Percentiles rank a stretch among this genome's conserved stretches.
These are phyloP conservation scores for Nannizziopsis barbatae DNA, from an alignment of 2,329 filamentous ascomycete species.

Conservation along the genomic window DNA sequence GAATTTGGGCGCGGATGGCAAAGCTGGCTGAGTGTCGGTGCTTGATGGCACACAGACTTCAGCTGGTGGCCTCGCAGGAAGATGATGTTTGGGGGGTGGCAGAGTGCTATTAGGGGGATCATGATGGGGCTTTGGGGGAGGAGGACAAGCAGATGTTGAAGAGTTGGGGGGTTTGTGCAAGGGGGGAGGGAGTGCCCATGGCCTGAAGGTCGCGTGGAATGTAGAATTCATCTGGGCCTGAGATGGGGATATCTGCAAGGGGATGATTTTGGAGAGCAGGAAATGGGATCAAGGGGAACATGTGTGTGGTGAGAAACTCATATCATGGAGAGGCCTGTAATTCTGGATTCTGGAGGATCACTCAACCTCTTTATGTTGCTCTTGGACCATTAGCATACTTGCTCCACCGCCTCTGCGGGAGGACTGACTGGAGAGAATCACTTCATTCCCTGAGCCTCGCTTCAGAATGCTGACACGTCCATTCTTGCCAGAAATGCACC, in stretches of 20 bases:
- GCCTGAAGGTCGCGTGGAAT: not conserved
- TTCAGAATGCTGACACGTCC: not conserved
- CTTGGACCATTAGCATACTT: not conserved
- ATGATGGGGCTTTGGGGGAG: slow-evolving; percentile 4
- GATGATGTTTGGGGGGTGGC: not conserved
- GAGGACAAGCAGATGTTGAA: not conserved
- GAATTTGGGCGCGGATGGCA: slow-evolving; percentile 3
- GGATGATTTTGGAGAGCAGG: not conserved
- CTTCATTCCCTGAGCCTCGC: not conserved
- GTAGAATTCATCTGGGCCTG: not conserved
- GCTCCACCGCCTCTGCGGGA: not conserved
- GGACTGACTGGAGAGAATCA: not conserved
- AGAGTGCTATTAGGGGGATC: not conserved
- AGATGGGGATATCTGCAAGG: not conserved
- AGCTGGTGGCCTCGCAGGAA: slow-evolving; percentile 1
- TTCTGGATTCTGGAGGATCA: slow-evolving; percentile 1
- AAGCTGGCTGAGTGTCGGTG: not conserved
- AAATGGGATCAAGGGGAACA: not conserved
- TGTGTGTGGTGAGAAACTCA: not conserved
- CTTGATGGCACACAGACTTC: slow-evolving; percentile 6
- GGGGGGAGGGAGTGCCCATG: not conserved
- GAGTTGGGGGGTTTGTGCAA: not conserved
- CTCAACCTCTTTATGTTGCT: not conserved
- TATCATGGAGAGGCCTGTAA: not conserved
- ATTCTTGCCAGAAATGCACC: not conserved